Percentiles rank a stretch among this genome's conserved stretches.
Evolutionary conservation across 768 basidiomycete species (phyloP).

Genomic region (Roridomyces roridus): DNA sequence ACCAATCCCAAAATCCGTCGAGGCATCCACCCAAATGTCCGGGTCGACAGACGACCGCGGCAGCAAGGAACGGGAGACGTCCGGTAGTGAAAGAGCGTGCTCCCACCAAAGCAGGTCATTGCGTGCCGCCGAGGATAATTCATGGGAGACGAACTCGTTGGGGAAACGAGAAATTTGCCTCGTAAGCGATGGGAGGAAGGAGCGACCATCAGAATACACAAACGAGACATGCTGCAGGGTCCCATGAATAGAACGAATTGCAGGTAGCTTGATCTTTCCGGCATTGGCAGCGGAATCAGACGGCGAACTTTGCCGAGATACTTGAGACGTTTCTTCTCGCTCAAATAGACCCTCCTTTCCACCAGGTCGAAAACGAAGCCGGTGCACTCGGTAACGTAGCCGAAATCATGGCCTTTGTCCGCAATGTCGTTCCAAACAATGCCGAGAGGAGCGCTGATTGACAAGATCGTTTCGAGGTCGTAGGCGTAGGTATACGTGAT

Average conservation of each 20-base stretch:
- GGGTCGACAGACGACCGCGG: not conserved
- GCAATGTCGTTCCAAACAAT: not conserved
- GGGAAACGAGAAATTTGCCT: not conserved
- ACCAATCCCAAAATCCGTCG: slow-evolving; percentile 36
- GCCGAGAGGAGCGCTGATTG: not conserved
- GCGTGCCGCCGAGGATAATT: not conserved
- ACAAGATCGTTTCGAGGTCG: not conserved
- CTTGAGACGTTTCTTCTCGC: not conserved
- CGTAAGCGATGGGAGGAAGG: not conserved
- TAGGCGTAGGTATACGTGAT: not conserved
- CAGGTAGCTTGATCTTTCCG: not conserved
- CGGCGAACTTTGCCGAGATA: not conserved
- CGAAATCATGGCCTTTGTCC: not conserved
- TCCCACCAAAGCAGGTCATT: slow-evolving; percentile 16
- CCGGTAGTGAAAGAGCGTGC: not conserved
- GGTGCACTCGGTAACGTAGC: not conserved
- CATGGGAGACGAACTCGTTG: slow-evolving; percentile 8
- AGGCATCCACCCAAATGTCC: slow-evolving; percentile 34
- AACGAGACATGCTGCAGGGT: slow-evolving; percentile 9
- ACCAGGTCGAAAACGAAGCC: not conserved
- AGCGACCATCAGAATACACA: not conserved
- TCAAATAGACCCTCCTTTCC: not conserved
- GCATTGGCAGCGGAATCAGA: not conserved
- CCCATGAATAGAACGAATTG: not conserved
- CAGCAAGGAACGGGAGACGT: not conserved